phyloP scores from a whole-genome alignment of 768 basidiomycete genomes.

The Lentinula edodes region DNA sequence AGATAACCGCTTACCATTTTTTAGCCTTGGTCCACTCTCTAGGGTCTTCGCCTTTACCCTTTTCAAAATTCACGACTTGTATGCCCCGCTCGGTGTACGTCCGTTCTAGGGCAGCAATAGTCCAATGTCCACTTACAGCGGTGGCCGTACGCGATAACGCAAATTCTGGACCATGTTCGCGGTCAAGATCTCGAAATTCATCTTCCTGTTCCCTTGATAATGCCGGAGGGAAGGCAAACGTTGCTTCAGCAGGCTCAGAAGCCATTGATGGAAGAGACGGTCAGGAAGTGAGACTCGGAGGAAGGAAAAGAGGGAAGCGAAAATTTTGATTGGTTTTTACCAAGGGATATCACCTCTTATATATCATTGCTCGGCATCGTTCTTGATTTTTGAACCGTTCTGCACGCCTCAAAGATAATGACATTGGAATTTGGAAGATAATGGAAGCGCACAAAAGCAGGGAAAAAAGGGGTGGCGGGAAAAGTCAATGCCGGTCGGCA shows the following conservation, averaged over 20 bases:
- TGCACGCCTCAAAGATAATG: neutral
- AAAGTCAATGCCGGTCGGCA: neutral
- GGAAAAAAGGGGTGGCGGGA: neutral
- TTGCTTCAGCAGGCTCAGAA: slow-evolving; percentile 16
- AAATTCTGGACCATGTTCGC: slow-evolving; percentile 7
- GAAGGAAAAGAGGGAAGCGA: neutral
- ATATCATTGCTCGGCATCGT: neutral
- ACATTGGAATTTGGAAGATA: neutral
- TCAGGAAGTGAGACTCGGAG: no score
- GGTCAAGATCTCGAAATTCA: slow-evolving; percentile 11
- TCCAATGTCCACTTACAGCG: neutral
- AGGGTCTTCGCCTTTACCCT: slow-evolving; percentile 27
- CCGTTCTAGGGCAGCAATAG: slow-evolving; percentile 7
- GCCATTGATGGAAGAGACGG: slow-evolving; percentile 5
- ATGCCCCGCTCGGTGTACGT: slow-evolving; percentile 10
- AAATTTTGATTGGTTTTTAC: neutral
- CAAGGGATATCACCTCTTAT: neutral
- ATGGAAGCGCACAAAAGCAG: neutral
- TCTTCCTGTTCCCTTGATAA: slow-evolving; percentile 13
- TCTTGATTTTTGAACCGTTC: neutral
- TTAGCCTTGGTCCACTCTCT: slow-evolving; percentile 25
- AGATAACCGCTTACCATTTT: slow-evolving; percentile 26
- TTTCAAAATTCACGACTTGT: slow-evolving; percentile 17
- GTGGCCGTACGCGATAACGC: neutral
- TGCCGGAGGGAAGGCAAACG: slow-evolving; percentile 12